Base-by-base conservation (phyloP, 1,139 yeast species). In the Barnettozyma hawaiiensis region DNA sequence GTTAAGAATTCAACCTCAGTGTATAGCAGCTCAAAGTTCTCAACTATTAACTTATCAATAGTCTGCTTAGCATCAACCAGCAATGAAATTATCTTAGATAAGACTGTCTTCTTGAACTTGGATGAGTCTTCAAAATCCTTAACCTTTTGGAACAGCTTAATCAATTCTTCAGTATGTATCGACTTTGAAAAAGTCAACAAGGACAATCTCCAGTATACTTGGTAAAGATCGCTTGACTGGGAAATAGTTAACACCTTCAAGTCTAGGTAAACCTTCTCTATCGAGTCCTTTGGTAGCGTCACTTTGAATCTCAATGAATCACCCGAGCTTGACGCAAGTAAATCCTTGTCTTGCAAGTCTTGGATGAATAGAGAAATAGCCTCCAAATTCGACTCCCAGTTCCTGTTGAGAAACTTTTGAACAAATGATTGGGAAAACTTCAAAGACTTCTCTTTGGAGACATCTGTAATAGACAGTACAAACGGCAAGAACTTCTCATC, bases 321-420 rank as follows among this genome's bases (percentile, higher is more conserved):
- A 49, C 50, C 55, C 12, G 16, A 23, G 2, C 31, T 24, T 14
- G 37, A 22, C 3, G 54, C 36, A 2, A 53, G 31, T 16, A 54
- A 27, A 21, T 44, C 59, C 52, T 50, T 64, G 15, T 53, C 61
- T 44, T 51, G 54, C 44, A 68, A 47, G 31, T 64, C 65, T 19
- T 68, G 62, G 16, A 76, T 56, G 50, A 78, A 77, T 22, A 64
- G 65, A 1, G 80, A 69, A 35, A 77, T 63, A 42, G 65, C 62
- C 44, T 66, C 61, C n/a, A 62, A 58, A 23, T 56, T 49, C 1
- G 42, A 33, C 14, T 55, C 47, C 67, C 73, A 65, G 28, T 67
- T 55, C 15, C 57, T 59, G 39, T 71, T 66, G 15, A 82, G 60
- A 47, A 66, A 80, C 11, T 69, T 71, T 47, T 77, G 79, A n/a